Percentiles rank a stretch among this genome's conserved stretches.
These are phyloP conservation scores for Paracoccidioides brasiliensis DNA, from an alignment of 2,329 filamentous ascomycete species.

Conservation along the genomic window DNA sequence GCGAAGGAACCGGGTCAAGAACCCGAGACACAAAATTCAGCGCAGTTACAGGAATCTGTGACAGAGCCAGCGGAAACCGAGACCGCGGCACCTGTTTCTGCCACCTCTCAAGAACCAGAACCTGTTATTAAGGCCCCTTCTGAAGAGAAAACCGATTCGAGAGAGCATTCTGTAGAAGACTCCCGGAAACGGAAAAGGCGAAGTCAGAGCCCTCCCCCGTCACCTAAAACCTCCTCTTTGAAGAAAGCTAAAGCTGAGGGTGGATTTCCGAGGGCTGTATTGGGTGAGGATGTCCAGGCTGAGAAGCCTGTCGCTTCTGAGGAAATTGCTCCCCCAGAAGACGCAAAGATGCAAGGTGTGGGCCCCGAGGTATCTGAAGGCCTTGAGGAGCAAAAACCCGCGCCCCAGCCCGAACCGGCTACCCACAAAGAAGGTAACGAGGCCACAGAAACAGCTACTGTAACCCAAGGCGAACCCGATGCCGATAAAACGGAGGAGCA, in stretches of 20 bases:
- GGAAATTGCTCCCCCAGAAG: not conserved
- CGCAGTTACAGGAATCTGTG: slow-evolving; percentile 4
- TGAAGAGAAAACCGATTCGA: slow-evolving; percentile 17
- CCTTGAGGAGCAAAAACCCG: not conserved
- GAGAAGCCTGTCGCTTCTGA: not conserved
- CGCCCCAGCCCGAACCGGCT: not conserved
- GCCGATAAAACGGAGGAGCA: slow-evolving; percentile 14
- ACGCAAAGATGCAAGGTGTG: not conserved
- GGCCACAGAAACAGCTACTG: slow-evolving; percentile 2
- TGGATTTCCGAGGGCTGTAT: slow-evolving; percentile 16
- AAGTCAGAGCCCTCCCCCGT: slow-evolving; percentile 48
- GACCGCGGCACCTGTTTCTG: not conserved
- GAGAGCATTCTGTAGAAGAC: slow-evolving; percentile 35
- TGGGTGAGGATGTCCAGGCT: slow-evolving; percentile 18
- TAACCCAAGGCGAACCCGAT: slow-evolving; percentile 7
- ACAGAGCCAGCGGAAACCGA: not conserved
- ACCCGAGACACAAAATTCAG: not conserved
- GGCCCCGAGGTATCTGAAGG: slow-evolving; percentile 4
- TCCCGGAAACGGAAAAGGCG: slow-evolving; percentile 54
- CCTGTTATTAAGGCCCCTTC: slow-evolving; percentile 11
- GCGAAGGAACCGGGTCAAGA: slow-evolving; percentile 1
- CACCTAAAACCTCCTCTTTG: slow-evolving; percentile 38
- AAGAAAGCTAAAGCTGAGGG: slow-evolving; percentile 42
- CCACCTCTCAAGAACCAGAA: slow-evolving; percentile 15
- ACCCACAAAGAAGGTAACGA: slow-evolving; percentile 3